Evolutionary conservation across 2,329 filamentous ascomycete genomes (phyloP).

Genomic region (Fusarium proliferatum): DNA sequence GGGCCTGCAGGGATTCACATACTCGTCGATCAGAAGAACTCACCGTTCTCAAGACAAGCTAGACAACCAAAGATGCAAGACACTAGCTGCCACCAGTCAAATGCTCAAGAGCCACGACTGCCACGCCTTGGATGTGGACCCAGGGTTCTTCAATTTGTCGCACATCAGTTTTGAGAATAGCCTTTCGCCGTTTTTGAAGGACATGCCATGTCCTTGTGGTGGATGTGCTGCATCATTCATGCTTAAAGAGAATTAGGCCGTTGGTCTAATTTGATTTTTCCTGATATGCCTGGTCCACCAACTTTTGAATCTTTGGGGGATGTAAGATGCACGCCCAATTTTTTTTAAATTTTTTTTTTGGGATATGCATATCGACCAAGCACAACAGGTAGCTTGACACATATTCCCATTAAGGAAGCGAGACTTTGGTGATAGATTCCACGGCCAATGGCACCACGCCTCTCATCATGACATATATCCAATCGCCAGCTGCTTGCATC

Average conservation of each 20-base stretch:
- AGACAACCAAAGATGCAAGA: slow-evolving; percentile 32
- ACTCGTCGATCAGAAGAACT: slow-evolving; percentile 42
- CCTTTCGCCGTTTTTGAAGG: slow-evolving; percentile 26
- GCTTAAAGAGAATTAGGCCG: slow-evolving; percentile 12
- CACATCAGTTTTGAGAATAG: slow-evolving; percentile 33
- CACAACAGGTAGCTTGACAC: background rate
- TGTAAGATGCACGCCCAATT: background rate
- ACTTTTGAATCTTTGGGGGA: background rate
- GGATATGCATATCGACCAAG: background rate
- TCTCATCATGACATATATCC: background rate
- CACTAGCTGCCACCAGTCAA: slow-evolving; percentile 27
- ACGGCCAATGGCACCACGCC: background rate
- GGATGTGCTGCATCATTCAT: slow-evolving; percentile 21
- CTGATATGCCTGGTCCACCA: slow-evolving; percentile 8
- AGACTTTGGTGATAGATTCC: background rate
- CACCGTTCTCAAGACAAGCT: slow-evolving; percentile 37
- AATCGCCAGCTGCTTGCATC: background rate
- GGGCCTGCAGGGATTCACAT: slow-evolving; percentile 33
- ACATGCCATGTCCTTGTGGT: slow-evolving; percentile 34
- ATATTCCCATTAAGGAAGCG: background rate
- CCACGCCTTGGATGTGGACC: slow-evolving; percentile 21
- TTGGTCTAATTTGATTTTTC: slow-evolving; percentile 13
- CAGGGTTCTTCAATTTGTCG: slow-evolving; percentile 24
- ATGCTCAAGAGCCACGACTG: slow-evolving; percentile 8
- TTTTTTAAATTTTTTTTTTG: background rate